Base-by-base conservation (phyloP, 805 yeast species). In the Jamesozyma gamospora region DNA sequence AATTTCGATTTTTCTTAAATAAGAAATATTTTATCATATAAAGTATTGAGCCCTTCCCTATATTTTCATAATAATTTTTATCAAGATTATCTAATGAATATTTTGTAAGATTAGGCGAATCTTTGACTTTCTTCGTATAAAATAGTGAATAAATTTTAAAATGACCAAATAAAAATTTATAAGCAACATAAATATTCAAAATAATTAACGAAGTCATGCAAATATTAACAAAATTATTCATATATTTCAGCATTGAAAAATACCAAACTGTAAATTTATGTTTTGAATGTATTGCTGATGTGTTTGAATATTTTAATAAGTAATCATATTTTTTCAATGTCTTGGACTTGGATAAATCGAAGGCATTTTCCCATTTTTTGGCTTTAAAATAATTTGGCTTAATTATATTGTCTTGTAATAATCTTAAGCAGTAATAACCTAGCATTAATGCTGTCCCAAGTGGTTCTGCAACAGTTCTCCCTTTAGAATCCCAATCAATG, bases 401-500 rank as follows among this genome's bases (percentile, higher is more conserved):
- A 10, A 60, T 52, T 13, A 58, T 14, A 36, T 48, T 53, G 34
- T 56, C 59, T 38, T 60, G 63, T 25, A 55, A 11, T n/a, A 56
- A 42, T 31, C 62, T 42, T 21, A 53, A 42, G 3, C 36, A 14
- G 36, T 45, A 58, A 27, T 52, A 49, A n/a, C 35, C 2, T 6
- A 44, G 17, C 1, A 55, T 52, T 7, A 57, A 31, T 7, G 41
- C 10, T 32, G 49, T 43, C 2, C 63, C 65, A 18, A 49, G 27
- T 4, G 56, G 62, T 36, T 45, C 40, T 3, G 60, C 62, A 4
- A 51, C 34, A 2, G 50, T 36, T 3, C 15, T 16, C 3, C 56
- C 50, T 35, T 54, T 53, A 2, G 46, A 30, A 35, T 58, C 62
- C 63, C 64, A 59, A 39, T 59, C 61, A 10, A 56, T 51, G 4